Evolutionary conservation across 352 stramenopile species (phyloP), one percentile per base, ranked within the genome.

Genomic region (Phytophthora sp.): DNA sequence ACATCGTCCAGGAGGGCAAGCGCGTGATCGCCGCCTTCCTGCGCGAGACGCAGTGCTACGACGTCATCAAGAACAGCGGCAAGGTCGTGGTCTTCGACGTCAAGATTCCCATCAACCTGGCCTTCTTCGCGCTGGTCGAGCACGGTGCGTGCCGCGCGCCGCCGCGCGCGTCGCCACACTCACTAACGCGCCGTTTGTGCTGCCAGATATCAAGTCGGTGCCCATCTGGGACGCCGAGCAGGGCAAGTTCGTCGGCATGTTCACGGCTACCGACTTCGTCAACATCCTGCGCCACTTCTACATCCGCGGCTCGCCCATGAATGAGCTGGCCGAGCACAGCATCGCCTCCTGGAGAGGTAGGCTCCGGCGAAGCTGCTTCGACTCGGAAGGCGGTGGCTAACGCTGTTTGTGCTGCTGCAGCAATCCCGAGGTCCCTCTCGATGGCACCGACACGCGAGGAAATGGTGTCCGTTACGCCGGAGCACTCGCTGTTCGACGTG

Each of bases 71-170:
- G 71, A 94, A 96, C 48, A 98, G 92, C 72, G 95, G 96, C 39
- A 99, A 95, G 66, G 89, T 99, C 18, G 97, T 99, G 18, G 96
- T 99, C 7, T 99, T 99, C 79, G 97, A 99, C 74, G 96, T 97
- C 42, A 98, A 97, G 70, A 99, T 99, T 77, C 96, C 97, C 17
- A 98, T 99, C 65, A 98, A 99, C 65, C 77, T 99, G 32, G 97
- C 97, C 27, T 99, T 99, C 85, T 99, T 99, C 76, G 97, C 97
- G 12, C 82, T 99, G 28, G 95, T 99, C n/a, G 97, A 99, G 74
- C 97, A 99, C 82, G 97, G 95, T 98, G 70, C 20, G 84, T 26
- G 13, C 7, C 12, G 9, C n/a, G 28, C n/a, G n/a, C 18, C 15
- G 13, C 2, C 15, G 8, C 32, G 8, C 23, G 31, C 13, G 10